Evolutionary conservation across 2,329 filamentous ascomycete species (phyloP).

Genomic region (Sporothrix variecibatus): DNA sequence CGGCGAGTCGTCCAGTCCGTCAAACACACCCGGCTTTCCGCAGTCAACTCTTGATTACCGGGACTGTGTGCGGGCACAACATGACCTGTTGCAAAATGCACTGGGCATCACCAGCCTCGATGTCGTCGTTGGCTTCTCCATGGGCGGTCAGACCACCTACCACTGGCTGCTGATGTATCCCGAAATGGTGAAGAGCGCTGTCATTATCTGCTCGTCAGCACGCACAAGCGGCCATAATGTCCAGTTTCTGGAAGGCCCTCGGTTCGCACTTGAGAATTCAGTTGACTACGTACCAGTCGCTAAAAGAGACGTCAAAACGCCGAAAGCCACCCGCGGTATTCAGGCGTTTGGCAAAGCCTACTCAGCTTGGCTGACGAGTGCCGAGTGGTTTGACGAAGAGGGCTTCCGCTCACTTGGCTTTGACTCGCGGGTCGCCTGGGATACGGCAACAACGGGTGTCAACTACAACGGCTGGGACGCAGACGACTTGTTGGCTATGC

Average conservation of each 20-base stretch:
- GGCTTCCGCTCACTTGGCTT: conserved; percentile 68
- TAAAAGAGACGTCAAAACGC: conserved; percentile 49
- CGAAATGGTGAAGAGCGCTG: conserved; percentile 47
- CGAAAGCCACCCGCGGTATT: conserved; percentile 45
- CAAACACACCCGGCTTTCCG: conserved; percentile 50
- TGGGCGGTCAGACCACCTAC: conserved; percentile 58
- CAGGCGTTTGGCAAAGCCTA: conserved; percentile 76
- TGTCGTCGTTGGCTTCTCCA: conserved; percentile 56
- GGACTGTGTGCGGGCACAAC: conserved; percentile 55
- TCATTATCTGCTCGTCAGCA: conserved; percentile 54
- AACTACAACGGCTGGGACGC: conserved; percentile 55
- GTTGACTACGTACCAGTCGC: conserved; percentile 39
- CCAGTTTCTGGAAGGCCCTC: conserved; percentile 57
- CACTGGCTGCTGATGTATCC: conserved; percentile 54
- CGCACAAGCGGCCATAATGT: conserved; percentile 54
- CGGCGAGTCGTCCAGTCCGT: conserved; percentile 56
- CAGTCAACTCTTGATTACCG: conserved; percentile 43
- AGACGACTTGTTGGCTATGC: conserved; percentile 41
- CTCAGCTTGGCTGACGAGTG: conserved; percentile 79
- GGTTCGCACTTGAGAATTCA: conserved; percentile 48
- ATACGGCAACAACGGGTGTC: conserved; percentile 73
- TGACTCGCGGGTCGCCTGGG: conserved; percentile 70
- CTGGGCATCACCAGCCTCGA: conserved; percentile 48
- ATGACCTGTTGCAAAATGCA: conserved; percentile 43
- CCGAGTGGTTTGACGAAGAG: conserved; percentile 74